phyloP scores from a whole-genome alignment of 2,329 filamentous ascomycete genomes.

The Epichloe sp. region DNA sequence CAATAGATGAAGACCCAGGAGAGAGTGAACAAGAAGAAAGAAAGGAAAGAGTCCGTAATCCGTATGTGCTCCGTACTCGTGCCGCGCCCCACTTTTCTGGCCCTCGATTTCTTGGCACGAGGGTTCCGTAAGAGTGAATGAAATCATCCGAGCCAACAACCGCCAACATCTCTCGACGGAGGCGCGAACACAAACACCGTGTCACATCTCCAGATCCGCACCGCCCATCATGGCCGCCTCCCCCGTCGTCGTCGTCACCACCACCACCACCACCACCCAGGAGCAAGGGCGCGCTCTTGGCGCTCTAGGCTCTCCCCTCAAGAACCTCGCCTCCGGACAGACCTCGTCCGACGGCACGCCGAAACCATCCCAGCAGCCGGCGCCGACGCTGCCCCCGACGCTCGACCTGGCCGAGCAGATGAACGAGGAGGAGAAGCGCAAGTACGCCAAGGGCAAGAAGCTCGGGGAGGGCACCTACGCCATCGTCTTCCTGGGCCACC shows the following conservation, averaged over 20 bases:
- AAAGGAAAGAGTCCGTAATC: background rate
- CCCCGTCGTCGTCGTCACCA: constrained; percentile 22
- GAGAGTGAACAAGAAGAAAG: no score
- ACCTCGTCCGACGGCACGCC: constrained; percentile 34
- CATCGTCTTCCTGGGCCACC: constrained; percentile 81
- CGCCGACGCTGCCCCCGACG: constrained; percentile 15
- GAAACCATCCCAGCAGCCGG: constrained; percentile 16
- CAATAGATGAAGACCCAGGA: background rate
- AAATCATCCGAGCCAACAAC: no score
- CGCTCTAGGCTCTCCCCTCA: constrained; percentile 32
- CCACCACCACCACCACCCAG: constrained; percentile 16
- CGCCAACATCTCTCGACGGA: no score
- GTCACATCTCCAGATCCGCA: no score
- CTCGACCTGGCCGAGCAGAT: constrained; percentile 64
- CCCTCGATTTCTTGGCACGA: no score
- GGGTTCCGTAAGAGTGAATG: no score
- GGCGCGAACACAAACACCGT: no score
- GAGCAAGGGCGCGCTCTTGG: constrained; percentile 21
- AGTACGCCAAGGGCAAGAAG: constrained; percentile 87
- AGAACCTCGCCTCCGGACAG: constrained; percentile 24
- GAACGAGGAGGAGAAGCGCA: constrained; percentile 69
- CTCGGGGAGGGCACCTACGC: constrained; percentile 96
- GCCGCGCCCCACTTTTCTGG: no score
- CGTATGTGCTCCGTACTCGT: no score
- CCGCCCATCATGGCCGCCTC: constrained; percentile 30